Conservation (phyloP, 257 asterid species). For the Nicotiana tomentosiformis region DNA sequence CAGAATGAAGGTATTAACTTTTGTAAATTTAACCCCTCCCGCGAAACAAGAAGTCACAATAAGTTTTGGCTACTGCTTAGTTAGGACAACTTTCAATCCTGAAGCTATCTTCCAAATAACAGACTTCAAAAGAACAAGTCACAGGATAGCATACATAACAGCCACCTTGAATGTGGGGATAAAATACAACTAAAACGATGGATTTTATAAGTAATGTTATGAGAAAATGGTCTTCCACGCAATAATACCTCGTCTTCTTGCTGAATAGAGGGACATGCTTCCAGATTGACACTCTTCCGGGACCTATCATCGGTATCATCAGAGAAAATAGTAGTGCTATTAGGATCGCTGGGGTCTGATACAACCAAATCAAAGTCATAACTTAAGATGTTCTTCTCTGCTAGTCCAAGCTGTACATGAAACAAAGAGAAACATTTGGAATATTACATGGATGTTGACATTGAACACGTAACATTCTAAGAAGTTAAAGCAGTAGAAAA, state of each 20-base stretch:
- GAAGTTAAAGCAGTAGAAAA: background rate
- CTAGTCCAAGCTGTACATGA: conserved; percentile 85
- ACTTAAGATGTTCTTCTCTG: conserved; percentile 83
- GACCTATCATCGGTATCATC: conserved; percentile 90
- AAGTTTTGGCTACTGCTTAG: background rate
- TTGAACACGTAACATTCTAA: background rate
- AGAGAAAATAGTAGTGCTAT: conserved; percentile 90
- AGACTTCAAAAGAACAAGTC: conserved; percentile 6
- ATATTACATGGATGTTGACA: background rate
- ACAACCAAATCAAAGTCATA: conserved; percentile 76
- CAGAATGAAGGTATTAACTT: background rate
- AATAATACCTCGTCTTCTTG: conserved; percentile 66
- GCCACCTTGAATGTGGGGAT: background rate
- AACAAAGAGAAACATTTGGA: background rate
- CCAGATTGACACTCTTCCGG: conserved; percentile 55
- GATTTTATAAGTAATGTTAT: background rate
- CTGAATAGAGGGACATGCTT: conserved; percentile 41
- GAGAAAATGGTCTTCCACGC: background rate
- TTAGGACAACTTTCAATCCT: background rate
- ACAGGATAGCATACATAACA: background rate
- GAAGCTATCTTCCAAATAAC: conserved; percentile 2
- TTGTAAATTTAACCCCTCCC: background rate
- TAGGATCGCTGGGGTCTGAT: conserved; percentile 94
- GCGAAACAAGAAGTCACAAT: background rate
- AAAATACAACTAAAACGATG: background rate